A percentile compares a stretch with the other conserved stretches of the same genome.
These are phyloP conservation scores for Cymodocea nodosa DNA, from an alignment of 116 monocot genomes.

Conservation along the genomic window DNA sequence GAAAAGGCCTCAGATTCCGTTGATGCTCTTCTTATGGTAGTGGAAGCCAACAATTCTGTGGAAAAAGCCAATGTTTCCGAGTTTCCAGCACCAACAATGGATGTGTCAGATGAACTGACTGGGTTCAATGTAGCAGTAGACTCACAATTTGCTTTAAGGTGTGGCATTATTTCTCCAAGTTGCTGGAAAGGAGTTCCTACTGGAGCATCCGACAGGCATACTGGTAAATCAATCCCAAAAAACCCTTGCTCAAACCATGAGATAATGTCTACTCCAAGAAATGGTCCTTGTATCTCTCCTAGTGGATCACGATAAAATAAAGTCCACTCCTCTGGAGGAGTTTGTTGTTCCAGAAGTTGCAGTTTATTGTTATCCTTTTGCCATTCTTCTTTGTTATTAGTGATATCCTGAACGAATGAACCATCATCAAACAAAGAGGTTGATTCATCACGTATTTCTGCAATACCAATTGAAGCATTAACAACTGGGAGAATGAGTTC, in stretches of 20 bases:
- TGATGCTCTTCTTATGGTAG: conserved; percentile 3
- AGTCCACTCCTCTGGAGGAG: conserved; percentile 45
- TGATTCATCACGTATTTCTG: conserved; percentile 33
- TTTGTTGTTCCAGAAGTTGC: conserved; percentile 12
- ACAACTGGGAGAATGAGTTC: background rate
- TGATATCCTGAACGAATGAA: conserved; percentile 18
- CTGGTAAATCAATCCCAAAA: conserved; percentile 81
- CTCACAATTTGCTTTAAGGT: conserved; percentile 25
- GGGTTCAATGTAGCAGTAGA: background rate
- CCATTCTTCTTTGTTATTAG: conserved; percentile 5
- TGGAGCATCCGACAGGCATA: conserved; percentile 66
- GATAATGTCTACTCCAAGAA: conserved; percentile 81
- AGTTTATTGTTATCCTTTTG: conserved; percentile 10
- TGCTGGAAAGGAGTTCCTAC: conserved; percentile 55
- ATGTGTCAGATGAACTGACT: conserved; percentile 16
- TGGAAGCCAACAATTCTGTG: conserved; percentile 10
- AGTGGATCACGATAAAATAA: conserved; percentile 83
- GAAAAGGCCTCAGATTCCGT: conserved; percentile 10
- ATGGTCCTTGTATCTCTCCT: conserved; percentile 91
- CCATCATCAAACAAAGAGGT: conserved; percentile 35
- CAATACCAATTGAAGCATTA: conserved; percentile 21
- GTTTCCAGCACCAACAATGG: conserved; percentile 10
- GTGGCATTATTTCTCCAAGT: conserved; percentile 83
- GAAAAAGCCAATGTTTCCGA: background rate
- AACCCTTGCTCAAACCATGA: conserved; percentile 94